Base-by-base conservation (phyloP, 768 basidiomycete genomes). In the Ramaria sp. region DNA sequence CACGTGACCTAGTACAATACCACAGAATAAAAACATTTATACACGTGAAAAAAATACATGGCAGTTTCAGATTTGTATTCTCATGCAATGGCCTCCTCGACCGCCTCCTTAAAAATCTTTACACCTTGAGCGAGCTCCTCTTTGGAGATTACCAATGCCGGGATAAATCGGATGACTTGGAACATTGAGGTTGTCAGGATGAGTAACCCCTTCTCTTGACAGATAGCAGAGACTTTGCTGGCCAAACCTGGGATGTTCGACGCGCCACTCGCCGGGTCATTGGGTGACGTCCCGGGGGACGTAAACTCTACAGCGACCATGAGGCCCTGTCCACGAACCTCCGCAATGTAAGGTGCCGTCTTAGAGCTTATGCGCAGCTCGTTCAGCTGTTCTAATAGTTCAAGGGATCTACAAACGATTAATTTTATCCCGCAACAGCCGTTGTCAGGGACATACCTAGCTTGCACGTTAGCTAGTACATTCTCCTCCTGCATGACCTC, bases 101-200 rank as follows among this genome's bases (percentile, higher is more conserved):
- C 77, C 8, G 87, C 80, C 63, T 85, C 76, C 32, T 62, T 71
- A 65, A 90, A 89, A 25, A 88, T 81, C 37, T 66, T 62, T 56
- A 71, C 73, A 0, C 87, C 87, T 64, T 81, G 80, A 61, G 69
- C 73, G 71, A 96, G 69, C 64, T 97, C 90, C 65, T 74, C 78
- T 66, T 79, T 67, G 22, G 76, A 78, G 58, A 95, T 78, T 64
- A 90, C 94, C 61, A 97, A 68, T 15, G 95, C 80, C 3, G 95
- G 95, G 62, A 98, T 97, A 73, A 98, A 96, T 63, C 93, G 75
- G 56, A 96, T 72, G 13, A 85, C 85, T 66, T 94, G 86, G 66
- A 87, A 94, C 24, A 88, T 75, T 49, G 86, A 89, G 24, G 94
- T 96, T 12, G 94, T 95, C 56, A 97, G 72, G 38, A 95, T 78